A percentile compares a stretch with the other conserved stretches of the same genome.
Conservation (phyloP, 208 protist species). For the Novymonas esmeraldas region DNA sequence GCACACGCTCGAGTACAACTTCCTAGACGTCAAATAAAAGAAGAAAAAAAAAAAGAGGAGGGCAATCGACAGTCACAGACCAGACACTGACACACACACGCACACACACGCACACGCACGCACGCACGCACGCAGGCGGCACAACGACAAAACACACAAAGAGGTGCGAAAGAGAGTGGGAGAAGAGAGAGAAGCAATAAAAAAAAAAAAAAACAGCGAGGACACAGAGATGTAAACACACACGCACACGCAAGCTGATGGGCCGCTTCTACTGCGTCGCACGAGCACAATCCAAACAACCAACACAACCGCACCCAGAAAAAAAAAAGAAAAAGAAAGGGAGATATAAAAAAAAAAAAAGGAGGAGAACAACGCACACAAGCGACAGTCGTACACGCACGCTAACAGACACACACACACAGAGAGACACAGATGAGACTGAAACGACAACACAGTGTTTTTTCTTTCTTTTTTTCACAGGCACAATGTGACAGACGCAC, state of each 20-base stretch:
- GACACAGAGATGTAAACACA: not conserved
- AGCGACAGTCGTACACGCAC: not conserved
- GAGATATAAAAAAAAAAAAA: conserved; percentile 2
- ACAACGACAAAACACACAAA: not conserved
- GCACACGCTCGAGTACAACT: too few species aligned
- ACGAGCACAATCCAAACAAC: not conserved
- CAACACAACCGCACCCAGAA: conserved; percentile 3
- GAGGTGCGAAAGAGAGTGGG: not conserved
- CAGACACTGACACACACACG: not conserved
- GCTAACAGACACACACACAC: not conserved
- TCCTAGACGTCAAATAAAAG: too few species aligned
- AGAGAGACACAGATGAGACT: not conserved
- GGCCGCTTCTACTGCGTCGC: too few species aligned
- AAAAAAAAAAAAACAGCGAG: not conserved
- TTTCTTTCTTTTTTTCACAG: too few species aligned
- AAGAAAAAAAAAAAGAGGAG: too few species aligned
- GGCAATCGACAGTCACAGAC: not conserved
- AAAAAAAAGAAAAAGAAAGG: conserved; percentile 5
- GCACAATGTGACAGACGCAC: not conserved
- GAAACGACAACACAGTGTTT: not conserved
- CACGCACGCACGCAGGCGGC: not conserved
- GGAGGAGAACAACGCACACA: not conserved
- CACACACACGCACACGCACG: not conserved
- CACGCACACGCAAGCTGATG: not conserved
- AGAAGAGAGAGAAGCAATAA: not conserved